These are phyloP conservation scores for Auriscalpium microsporum DNA, from an alignment of 768 basidiomycete species.

Conservation along the genomic window DNA sequence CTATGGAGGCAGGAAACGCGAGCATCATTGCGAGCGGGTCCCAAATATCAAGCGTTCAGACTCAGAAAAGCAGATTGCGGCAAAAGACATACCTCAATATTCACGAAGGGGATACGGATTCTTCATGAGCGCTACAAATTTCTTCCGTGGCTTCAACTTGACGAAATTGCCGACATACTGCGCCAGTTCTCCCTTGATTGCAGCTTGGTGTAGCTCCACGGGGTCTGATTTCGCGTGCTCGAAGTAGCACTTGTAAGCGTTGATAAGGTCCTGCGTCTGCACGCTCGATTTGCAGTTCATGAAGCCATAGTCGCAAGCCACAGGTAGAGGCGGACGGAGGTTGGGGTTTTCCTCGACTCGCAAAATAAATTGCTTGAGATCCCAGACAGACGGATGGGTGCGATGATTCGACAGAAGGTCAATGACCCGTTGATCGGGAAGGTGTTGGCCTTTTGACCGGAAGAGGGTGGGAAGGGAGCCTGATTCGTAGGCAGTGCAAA, in stretches of 20 bases:
- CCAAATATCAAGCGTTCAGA: too few species aligned
- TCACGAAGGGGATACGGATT: neutral
- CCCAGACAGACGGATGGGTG: conserved; percentile 27
- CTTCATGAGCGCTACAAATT: neutral
- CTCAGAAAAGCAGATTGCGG: too few species aligned
- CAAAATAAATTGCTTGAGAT: conserved; percentile 26
- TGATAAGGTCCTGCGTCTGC: conserved; percentile 23
- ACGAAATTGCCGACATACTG: conserved; percentile 19
- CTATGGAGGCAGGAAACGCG: too few species aligned
- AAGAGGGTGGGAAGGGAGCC: neutral
- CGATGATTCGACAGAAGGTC: conserved; percentile 20
- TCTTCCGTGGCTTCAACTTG: conserved; percentile 12
- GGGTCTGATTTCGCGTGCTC: conserved; percentile 18
- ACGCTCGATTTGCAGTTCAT: conserved; percentile 22
- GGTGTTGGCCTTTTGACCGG: neutral
- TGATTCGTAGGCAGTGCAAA: neutral
- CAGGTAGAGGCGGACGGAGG: neutral
- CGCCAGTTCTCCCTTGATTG: conserved; percentile 24
- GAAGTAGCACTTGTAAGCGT: conserved; percentile 28
- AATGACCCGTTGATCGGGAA: conserved; percentile 5
- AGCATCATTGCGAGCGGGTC: too few species aligned
- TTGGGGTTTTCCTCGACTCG: neutral
- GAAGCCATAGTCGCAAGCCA: conserved; percentile 29
- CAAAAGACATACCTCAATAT: neutral
- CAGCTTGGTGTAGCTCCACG: conserved; percentile 29